Evolutionary conservation across 1,284 basidiomycete species (phyloP), one percentile per base, ranked within the genome.

Genomic region (Macrocystidia cucumis): DNA sequence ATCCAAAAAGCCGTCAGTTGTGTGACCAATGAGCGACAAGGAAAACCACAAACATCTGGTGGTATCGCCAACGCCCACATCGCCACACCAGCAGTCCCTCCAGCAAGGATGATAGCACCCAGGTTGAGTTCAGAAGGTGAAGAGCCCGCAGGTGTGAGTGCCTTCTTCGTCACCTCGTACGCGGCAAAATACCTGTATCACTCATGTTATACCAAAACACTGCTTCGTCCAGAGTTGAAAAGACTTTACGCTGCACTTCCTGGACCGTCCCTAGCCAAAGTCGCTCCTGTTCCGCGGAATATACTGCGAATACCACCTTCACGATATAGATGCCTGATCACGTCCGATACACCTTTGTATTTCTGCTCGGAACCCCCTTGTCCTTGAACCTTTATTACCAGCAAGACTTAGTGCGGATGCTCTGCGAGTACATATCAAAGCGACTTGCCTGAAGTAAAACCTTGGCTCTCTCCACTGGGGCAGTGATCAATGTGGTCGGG

Each of bases 21-120:
- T 39, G 22, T 35, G 30, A 18, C 3, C 26, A 8, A 20, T 17
- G 3, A 28, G 20, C 18, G 16, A 25, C 17, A 32, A 33, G 21
- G 19, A 30, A 27, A 13, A 31, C 8, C 2, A 65, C 86, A 45
- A 51, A 91, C 91, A 62, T 97, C 92, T 31, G 92, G 91, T 35
- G 92, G 92, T 47, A 97, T 95, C 20, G 88, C 92, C 47, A 96
- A 70, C 21, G 87, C 72, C 93, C 93, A 97, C 96, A 98, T 98
- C 29, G 92, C 91, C 22, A 98, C 80, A 52, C 96, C 96, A 5
- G 96, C 96, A 36, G 79, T 81, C 43, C 93, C 95, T 52, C 96
- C 96, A 29, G 96, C 91, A 35, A 93, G 52, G 50, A 98, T 85
- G 51, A 98, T 79, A 19, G 89, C 86, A 29, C 85, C 70, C 24